Evolutionary conservation across 129 eudicot species (phyloP).

Genomic region (Apium graveolens): DNA sequence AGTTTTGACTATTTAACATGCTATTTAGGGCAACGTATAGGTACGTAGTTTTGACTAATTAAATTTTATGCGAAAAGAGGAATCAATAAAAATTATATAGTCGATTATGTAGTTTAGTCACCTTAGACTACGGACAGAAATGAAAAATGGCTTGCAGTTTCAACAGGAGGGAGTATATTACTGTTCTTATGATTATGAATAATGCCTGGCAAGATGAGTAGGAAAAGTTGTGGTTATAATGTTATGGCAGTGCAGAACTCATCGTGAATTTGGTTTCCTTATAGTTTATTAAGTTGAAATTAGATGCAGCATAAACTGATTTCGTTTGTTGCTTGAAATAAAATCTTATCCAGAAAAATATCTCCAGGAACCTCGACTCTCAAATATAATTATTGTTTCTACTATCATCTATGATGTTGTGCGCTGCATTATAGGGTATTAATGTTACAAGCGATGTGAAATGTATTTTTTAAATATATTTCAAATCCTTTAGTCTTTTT

Average conservation of each 20-base stretch:
- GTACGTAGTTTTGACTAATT: neutral
- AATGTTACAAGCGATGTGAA: neutral
- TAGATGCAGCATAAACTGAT: neutral
- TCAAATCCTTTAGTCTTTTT: neutral
- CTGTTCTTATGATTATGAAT: neutral
- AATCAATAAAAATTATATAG: neutral
- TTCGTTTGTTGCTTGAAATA: neutral
- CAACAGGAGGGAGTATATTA: neutral
- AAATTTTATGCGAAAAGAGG: neutral
- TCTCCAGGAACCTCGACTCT: neutral
- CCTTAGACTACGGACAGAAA: neutral
- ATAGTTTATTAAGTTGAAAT: too few species aligned
- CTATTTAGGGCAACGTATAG: neutral
- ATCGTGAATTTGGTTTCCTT: neutral
- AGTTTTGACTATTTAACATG: neutral
- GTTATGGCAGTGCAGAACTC: neutral
- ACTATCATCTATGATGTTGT: neutral
- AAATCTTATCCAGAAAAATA: neutral
- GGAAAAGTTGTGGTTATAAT: neutral
- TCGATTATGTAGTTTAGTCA: neutral
- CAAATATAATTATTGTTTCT: too few species aligned
- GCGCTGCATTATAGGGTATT: neutral
- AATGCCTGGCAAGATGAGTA: neutral
- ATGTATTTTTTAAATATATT: too few species aligned
- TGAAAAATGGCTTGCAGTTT: neutral